Evolutionary conservation across 805 yeast genomes (phyloP), one percentile per base, ranked within the genome.

Genomic region (Myxozyma sirexii): DNA sequence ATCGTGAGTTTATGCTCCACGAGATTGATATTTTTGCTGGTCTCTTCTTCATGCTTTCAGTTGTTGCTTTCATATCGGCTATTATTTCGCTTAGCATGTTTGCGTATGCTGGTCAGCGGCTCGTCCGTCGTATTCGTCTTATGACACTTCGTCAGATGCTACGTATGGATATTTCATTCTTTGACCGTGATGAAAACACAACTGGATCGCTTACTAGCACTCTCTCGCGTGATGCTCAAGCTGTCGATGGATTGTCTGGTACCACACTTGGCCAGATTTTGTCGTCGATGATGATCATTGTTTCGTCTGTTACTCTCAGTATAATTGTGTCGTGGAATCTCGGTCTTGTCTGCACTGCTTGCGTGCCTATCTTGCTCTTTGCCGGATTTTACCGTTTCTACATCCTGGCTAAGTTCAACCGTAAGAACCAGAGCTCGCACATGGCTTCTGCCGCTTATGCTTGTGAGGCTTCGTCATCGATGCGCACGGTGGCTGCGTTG

Each of bases 261-360:
- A 59, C 71, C 12, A 70, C 70, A 13, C 57, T 71, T 21, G 74
- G 73, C n/a, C 72, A 72, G 43, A 45, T 71, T n/a, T 43, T 69
- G 44, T 61, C 67, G 29, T 74, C 76, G 2, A 19, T 74, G 38
- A 73, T 75, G 31, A 76, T 77, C 13, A 58, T 77, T 15, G 62
- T 76, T 46, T 79, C 75, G 29, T 77, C 79, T 52, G 65, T 74
- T 13, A 70, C 74, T 45, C 71, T 77, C n/a, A 76, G 77, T 15
- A 67, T 77, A 51, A 73, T 74, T 5, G 69, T 74, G 59, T 69
- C 71, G 42, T 77, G 80, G 80, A 65, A 77, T 26, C 69, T 77
- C n/a, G 80, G 78, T 5, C 67, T 77, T 3, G 80, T 77, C 5
- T 75, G 78, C 47, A 62, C 74, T 27, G 77, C 80, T 3, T 69